phyloP scores from a whole-genome alignment of 352 stramenopile species.

The Phytophthora uliginosa region DNA sequence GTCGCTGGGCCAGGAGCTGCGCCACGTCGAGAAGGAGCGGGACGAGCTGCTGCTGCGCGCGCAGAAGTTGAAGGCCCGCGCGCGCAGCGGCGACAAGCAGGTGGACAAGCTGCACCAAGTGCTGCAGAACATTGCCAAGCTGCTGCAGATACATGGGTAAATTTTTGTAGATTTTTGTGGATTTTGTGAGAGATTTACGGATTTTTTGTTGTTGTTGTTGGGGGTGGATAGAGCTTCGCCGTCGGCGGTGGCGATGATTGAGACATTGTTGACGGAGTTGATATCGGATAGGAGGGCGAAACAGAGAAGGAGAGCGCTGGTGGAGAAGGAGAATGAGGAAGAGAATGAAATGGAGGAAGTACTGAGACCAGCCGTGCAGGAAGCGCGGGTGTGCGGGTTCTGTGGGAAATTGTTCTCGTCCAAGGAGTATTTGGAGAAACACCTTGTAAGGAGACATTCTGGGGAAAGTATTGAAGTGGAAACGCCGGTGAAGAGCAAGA shows the following conservation, averaged over 20 bases:
- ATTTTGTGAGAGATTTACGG: conserved; percentile 4
- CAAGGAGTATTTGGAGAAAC: conserved; percentile 67
- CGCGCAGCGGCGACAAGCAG: conserved; percentile 60
- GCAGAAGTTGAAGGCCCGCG: conserved; percentile 67
- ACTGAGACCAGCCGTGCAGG: conserved; percentile 34
- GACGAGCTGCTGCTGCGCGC: conserved; percentile 46
- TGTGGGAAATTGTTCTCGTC: conserved; percentile 84
- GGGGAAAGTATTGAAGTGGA: conserved; percentile 32
- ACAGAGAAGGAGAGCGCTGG: conserved; percentile 13
- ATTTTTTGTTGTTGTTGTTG: background rate
- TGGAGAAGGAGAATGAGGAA: conserved; percentile 17
- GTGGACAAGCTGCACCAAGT: conserved; percentile 84
- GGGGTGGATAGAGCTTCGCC: conserved; percentile 51
- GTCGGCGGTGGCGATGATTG: conserved; percentile 65
- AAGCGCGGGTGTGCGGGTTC: conserved; percentile 63
- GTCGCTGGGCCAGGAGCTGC: conserved; percentile 59
- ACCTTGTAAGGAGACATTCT: conserved; percentile 61
- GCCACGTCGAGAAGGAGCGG: conserved; percentile 48
- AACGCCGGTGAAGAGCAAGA: conserved; percentile 23
- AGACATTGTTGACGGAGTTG: conserved; percentile 63
- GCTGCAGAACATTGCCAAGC: conserved; percentile 78
- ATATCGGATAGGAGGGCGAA: conserved; percentile 37
- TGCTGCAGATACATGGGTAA: conserved; percentile 79
- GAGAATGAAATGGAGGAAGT: background rate
- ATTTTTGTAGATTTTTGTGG: background rate